phyloP scores from a whole-genome alignment of 139 green algal species.

The Chloropicon primus region DNA sequence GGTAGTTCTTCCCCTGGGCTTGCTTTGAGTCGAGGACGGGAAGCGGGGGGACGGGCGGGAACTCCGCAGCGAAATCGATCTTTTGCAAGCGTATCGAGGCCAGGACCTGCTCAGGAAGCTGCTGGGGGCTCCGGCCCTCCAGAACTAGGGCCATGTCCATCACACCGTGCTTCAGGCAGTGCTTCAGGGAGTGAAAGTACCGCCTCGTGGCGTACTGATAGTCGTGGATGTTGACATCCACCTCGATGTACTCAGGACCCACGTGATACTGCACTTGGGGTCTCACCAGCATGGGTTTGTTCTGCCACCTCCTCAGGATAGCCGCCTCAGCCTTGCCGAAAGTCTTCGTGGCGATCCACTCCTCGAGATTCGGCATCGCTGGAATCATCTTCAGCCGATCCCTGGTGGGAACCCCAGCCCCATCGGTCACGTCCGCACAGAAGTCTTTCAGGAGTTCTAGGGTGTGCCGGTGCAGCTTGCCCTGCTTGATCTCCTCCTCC shows the following conservation, averaged over 20 bases:
- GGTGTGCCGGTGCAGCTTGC: not conserved
- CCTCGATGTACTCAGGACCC: not conserved
- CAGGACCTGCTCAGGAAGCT: not conserved
- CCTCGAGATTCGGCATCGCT: not conserved
- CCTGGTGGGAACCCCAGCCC: not conserved
- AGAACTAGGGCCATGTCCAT: not conserved
- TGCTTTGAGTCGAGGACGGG: not conserved
- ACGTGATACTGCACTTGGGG: not conserved
- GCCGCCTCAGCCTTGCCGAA: not conserved
- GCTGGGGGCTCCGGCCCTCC: not conserved
- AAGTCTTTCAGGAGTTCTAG: not conserved
- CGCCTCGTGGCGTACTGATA: not conserved
- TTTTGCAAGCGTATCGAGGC: not conserved
- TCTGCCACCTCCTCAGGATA: not conserved
- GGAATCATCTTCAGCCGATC: not conserved
- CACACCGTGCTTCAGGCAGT: not conserved
- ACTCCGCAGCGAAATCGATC: not conserved
- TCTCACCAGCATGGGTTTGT: not conserved
- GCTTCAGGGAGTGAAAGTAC: not conserved
- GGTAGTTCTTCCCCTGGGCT: no score
- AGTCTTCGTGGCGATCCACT: not conserved
- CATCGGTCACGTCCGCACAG: not conserved
- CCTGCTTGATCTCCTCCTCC: not conserved
- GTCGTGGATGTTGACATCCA: not conserved
- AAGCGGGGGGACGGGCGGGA: not conserved